Evolutionary conservation across 176 grass and related monocot species (phyloP).

Genomic region (Leersia perrieri): DNA sequence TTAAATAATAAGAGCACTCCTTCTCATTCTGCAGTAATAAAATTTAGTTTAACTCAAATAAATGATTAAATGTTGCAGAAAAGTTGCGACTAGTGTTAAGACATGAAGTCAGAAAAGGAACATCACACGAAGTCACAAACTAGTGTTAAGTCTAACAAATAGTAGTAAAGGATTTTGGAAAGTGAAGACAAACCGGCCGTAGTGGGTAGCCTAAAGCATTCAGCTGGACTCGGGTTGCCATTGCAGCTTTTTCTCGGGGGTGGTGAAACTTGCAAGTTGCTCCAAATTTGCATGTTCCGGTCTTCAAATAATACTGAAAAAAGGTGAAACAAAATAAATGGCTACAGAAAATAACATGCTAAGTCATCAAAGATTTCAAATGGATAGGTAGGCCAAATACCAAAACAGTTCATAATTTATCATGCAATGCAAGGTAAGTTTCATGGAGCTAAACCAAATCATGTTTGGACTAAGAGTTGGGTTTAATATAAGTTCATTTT

Average conservation of each 20-base stretch:
- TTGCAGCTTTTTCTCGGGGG: slow-evolving; percentile 84
- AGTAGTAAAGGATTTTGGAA: not conserved
- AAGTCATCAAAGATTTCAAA: slow-evolving; percentile 17
- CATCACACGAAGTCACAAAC: slow-evolving; percentile 12
- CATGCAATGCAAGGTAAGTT: not conserved
- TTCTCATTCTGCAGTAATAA: slow-evolving; percentile 73
- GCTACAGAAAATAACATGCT: not conserved
- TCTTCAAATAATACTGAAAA: slow-evolving; percentile 88
- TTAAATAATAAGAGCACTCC: slow-evolving; percentile 86
- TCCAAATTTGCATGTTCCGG: slow-evolving; percentile 92
- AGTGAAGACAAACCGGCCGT: slow-evolving; percentile 56
- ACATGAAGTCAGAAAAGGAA: slow-evolving; percentile 9
- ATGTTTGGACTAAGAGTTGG: not conserved
- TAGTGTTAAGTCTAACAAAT: not conserved
- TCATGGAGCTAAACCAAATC: not conserved
- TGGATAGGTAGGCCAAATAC: not conserved
- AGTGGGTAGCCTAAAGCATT: slow-evolving; percentile 80
- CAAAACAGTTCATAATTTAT: not conserved
- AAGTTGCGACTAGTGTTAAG: too few relatives aligned
- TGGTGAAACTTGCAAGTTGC: slow-evolving; percentile 94
- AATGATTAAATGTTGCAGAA: slow-evolving; percentile 3
- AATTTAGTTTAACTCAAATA: slow-evolving; percentile 31
- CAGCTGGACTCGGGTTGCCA: slow-evolving; percentile 58
- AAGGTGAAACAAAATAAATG: not conserved
- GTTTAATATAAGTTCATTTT: not conserved